phyloP scores from a whole-genome alignment of 768 basidiomycete genomes.

The Sarcodon aspratus region DNA sequence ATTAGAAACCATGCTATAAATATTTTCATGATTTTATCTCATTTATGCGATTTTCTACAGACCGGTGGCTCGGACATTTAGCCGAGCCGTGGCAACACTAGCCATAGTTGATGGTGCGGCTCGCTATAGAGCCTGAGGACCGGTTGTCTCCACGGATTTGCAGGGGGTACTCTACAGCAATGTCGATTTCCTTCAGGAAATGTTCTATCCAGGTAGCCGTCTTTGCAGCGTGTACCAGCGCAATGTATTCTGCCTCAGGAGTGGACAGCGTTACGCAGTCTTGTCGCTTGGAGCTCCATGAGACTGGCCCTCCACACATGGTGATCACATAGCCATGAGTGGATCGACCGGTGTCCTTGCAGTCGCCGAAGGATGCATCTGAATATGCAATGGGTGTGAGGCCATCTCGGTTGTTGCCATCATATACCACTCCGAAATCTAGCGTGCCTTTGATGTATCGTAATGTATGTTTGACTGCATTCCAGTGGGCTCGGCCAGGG shows the following conservation, averaged over 20 bases:
- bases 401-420: background rate
- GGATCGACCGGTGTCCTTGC: constrained; percentile 15
- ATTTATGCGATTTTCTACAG: too few relatives aligned
- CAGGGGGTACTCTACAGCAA: too few relatives aligned
- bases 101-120: too few relatives aligned
- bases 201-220: constrained; percentile 19
- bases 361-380: constrained; percentile 14
- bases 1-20: too few relatives aligned
- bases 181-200: too few relatives aligned
- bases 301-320: constrained; percentile 20
- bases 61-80: too few relatives aligned
- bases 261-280: constrained; percentile 22
- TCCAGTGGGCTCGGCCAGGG: constrained; percentile 19
- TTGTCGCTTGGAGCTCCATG: constrained; percentile 28
- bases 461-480: constrained; percentile 18
- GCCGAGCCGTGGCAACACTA: too few relatives aligned
- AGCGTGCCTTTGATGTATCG: constrained; percentile 21
- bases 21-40: too few relatives aligned
- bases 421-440: constrained; percentile 10
- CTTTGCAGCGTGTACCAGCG: constrained; percentile 17
- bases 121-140: too few relatives aligned
- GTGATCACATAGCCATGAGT: constrained; percentile 23
- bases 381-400: constrained; percentile 8
- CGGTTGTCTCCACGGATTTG: too few relatives aligned
- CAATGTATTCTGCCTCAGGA: constrained; percentile 28